A percentile compares a stretch with the other conserved stretches of the same genome.
phyloP scores from a whole-genome alignment of 495 filamentous ascomycete genomes.

The Penicillium verhagenii region DNA sequence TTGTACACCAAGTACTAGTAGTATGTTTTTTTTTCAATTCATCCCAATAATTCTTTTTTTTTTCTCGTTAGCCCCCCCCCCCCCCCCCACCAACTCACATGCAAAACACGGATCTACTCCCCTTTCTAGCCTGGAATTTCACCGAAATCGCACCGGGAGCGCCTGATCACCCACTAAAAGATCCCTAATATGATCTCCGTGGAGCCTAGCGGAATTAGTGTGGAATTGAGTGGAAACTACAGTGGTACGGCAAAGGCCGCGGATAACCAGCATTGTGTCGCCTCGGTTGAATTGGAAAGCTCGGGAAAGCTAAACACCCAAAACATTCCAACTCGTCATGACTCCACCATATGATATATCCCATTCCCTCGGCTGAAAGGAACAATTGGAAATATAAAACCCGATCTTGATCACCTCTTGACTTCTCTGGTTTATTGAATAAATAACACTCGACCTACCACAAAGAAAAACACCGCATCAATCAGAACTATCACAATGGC shows the following conservation, averaged over 20 bases:
- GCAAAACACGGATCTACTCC: neutral
- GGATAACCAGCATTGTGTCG: too few species aligned
- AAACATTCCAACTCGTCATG: too few species aligned
- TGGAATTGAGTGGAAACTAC: neutral
- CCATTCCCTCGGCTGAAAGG: slow-evolving; percentile 20
- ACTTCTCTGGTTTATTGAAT: too few species aligned
- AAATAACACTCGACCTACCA: too few species aligned
- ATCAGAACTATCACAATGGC: slow-evolving; percentile 14
- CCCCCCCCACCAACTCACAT: neutral
- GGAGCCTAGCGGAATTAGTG: neutral
- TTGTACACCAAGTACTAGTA: too few species aligned
- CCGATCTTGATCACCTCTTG: too few species aligned
- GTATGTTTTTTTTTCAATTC: too few species aligned
- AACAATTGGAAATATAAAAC: neutral
- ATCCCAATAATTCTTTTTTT: too few species aligned
- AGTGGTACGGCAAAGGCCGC: too few species aligned
- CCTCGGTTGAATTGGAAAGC: too few species aligned
- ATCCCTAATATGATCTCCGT: slow-evolving; percentile 2
- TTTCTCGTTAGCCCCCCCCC: too few species aligned
- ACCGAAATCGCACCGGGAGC: slow-evolving; percentile 1
- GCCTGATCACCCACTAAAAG: slow-evolving; percentile 15
- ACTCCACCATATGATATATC: neutral
- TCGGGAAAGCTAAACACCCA: too few species aligned
- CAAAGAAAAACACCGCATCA: neutral
- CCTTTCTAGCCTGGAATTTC: slow-evolving; percentile 2